Evolutionary conservation across 1,284 basidiomycete genomes (phyloP).

Genomic region (Cronartium quercuum): DNA sequence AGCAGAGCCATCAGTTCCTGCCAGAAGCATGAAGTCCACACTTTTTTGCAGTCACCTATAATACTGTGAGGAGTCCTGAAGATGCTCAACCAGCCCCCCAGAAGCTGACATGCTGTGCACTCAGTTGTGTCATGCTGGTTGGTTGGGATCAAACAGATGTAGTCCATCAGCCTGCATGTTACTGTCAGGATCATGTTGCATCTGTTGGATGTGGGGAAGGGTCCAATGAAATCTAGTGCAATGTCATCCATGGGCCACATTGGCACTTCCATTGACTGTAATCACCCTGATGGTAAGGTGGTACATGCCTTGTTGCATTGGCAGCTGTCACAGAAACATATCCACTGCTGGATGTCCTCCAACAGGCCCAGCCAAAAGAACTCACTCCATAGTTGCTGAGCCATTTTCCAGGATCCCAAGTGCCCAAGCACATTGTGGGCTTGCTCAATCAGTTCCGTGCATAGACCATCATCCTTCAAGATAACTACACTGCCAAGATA

Average conservation of each 20-base stretch:
- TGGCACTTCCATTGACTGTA: neutral
- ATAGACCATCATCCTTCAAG: too few relatives aligned
- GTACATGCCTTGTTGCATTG: neutral
- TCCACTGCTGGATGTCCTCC: neutral
- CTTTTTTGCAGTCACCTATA: neutral
- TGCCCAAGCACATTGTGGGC: constrained; percentile 1
- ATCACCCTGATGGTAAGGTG: neutral
- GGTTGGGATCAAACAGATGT: neutral
- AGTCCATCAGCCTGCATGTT: neutral
- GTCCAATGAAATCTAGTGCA: constrained; percentile 1
- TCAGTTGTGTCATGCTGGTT: neutral
- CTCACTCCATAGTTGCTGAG: neutral
- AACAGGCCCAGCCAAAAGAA: constrained; percentile 2
- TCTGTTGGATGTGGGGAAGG: neutral
- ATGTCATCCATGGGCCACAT: neutral
- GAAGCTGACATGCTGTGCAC: neutral
- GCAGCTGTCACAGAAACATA: neutral
- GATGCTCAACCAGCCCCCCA: neutral
- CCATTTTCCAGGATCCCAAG: neutral
- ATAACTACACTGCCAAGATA: too few relatives aligned
- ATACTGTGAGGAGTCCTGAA: neutral
- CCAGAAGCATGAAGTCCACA: neutral
- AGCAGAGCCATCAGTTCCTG: constrained; percentile 43
- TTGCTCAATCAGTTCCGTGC: neutral
- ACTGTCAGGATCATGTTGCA: constrained; percentile 5